Evolutionary conservation across 345 rosid genomes (phyloP).

Genomic region (Rhizophora apiculata): DNA sequence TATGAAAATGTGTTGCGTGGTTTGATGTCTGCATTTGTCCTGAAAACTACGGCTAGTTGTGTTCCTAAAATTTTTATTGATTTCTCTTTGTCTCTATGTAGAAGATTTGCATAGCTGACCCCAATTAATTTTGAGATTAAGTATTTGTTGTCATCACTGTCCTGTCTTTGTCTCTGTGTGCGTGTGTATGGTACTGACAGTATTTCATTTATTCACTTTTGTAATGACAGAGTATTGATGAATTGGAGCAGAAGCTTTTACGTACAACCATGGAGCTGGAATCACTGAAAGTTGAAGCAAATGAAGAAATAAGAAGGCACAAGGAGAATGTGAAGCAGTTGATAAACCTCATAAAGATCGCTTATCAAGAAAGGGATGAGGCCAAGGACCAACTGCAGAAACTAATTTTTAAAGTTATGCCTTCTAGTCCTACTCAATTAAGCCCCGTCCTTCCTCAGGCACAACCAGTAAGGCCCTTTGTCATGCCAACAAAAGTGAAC

Average conservation of each 20-base stretch:
- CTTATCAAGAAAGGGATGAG: slow-evolving; percentile 80
- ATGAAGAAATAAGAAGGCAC: slow-evolving; percentile 50
- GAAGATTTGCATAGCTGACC: no score
- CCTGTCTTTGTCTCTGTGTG: no score
- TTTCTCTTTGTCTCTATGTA: no score
- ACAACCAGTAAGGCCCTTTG: slow-evolving; percentile 22
- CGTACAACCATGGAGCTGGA: slow-evolving; percentile 58
- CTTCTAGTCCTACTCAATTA: slow-evolving; percentile 25
- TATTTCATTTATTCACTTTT: not conserved
- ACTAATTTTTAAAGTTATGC: slow-evolving; percentile 40
- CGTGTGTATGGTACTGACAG: no score
- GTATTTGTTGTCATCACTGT: no score
- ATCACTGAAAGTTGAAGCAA: slow-evolving; percentile 53
- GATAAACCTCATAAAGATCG: slow-evolving; percentile 49
- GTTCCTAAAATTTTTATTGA: no score
- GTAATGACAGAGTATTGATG: slow-evolving; percentile 54
- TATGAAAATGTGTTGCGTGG: no score
- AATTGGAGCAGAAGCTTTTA: slow-evolving; percentile 63
- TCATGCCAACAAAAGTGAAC: slow-evolving; percentile 45
- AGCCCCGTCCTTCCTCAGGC: slow-evolving; percentile 11
- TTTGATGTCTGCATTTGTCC: no score
- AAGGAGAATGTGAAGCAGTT: slow-evolving; percentile 45
- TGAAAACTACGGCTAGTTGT: no score
- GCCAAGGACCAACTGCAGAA: slow-evolving; percentile 63
- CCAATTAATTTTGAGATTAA: no score